These are phyloP conservation scores for Exidia glandulosa DNA, from an alignment of 768 basidiomycete species.

Conservation along the genomic window DNA sequence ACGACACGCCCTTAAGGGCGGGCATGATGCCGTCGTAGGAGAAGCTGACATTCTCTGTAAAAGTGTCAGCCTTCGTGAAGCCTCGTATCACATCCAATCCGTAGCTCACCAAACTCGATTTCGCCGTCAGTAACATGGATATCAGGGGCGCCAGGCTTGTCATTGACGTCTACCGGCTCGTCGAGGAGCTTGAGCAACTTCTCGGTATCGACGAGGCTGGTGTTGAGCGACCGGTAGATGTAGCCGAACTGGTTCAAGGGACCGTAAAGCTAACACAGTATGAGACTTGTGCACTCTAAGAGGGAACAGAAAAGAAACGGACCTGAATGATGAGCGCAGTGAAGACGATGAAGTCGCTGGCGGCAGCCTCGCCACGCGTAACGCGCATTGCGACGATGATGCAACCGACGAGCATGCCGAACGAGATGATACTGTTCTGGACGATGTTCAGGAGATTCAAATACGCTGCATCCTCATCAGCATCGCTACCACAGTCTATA, in stretches of 20 bases:
- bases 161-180: conserved; percentile 76
- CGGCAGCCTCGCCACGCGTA: conserved; percentile 35
- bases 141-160: conserved; percentile 64
- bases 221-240: conserved; percentile 67
- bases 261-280: conserved; percentile 41
- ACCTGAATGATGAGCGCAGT: conserved; percentile 75
- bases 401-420: conserved; percentile 72
- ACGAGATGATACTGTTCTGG: conserved; percentile 72
- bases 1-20: conserved; percentile 69
- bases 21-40: conserved; percentile 66
- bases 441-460: conserved; percentile 65
- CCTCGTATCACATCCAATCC: neutral
- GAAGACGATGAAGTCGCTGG: conserved; percentile 67
- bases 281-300: neutral
- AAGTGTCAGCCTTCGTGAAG: neutral
- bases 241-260: conserved; percentile 71
- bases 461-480: conserved; percentile 32
- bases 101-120: conserved; percentile 71
- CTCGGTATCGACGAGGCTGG: conserved; percentile 74
- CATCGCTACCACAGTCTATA: neutral
- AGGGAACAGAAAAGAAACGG: conserved; percentile 9
- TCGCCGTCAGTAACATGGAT: conserved; percentile 62
- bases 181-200: conserved; percentile 70
- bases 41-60: conserved; percentile 70
- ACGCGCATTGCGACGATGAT: conserved; percentile 68